Conservation (phyloP, 495 filamentous ascomycete genomes). For the Sordaria brevicollis region DNA sequence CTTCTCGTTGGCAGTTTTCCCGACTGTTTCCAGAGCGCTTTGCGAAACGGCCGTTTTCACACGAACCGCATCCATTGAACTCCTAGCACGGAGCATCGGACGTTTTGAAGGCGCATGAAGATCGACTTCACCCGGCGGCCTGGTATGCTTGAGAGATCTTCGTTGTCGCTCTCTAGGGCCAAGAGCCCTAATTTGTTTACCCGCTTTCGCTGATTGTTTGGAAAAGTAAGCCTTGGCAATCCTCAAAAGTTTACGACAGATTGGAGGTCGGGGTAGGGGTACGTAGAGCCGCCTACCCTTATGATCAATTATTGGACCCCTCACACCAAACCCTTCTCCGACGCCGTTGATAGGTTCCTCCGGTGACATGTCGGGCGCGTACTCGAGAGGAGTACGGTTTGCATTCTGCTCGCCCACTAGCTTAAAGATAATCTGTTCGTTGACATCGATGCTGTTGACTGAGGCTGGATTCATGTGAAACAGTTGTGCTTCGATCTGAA, state of each 20-base stretch:
- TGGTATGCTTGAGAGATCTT: not conserved
- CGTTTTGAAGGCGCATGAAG: not conserved
- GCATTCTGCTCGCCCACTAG: constrained; percentile 6
- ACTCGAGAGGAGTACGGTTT: not conserved
- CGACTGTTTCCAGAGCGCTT: not conserved
- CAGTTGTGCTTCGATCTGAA: constrained; percentile 24
- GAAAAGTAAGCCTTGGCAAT: not conserved
- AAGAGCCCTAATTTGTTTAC: not conserved
- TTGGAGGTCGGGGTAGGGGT: not conserved
- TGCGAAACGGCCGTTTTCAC: not conserved
- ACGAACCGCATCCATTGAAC: not conserved
- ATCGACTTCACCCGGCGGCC: not conserved
- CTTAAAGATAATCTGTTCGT: constrained; percentile 34
- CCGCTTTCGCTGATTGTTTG: not conserved
- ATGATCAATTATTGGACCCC: constrained; percentile 3
- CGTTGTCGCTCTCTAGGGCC: not conserved
- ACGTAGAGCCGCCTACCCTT: not conserved
- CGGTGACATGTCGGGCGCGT: not conserved
- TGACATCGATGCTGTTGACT: constrained; percentile 29
- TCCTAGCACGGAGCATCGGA: not conserved
- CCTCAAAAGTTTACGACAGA: not conserved
- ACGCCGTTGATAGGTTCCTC: constrained; percentile 3
- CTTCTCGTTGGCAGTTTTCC: not conserved
- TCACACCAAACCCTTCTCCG: constrained; percentile 11
- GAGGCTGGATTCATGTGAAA: constrained; percentile 14